phyloP scores from a whole-genome alignment of 805 yeast species.

The Nakazawaea ishiwadae region DNA sequence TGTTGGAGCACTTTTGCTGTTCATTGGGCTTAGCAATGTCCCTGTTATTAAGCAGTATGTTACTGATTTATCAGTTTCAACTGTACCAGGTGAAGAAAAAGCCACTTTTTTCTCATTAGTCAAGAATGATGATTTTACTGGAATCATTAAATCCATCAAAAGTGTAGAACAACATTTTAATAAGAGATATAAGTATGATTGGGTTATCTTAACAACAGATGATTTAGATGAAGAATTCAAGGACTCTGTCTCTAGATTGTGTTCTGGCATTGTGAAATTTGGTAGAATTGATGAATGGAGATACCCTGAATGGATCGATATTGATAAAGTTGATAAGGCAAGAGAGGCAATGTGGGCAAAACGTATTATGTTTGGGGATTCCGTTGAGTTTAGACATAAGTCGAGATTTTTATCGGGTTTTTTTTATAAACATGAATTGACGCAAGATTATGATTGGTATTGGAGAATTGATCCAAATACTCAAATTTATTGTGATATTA shows the following conservation, averaged over 20 bases:
- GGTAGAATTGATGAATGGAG: slow-evolving; percentile 88
- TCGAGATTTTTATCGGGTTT: slow-evolving; percentile 90
- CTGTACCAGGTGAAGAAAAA: slow-evolving; percentile 39
- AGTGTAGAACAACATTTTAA: slow-evolving; percentile 89
- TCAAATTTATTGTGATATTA: slow-evolving; percentile 75
- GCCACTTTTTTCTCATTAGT: slow-evolving; percentile 83
- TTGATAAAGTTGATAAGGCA: slow-evolving; percentile 53
- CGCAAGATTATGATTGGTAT: slow-evolving; percentile 78
- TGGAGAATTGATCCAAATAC: slow-evolving; percentile 95
- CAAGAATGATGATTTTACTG: slow-evolving; percentile 66
- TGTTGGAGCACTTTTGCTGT: too few species aligned
- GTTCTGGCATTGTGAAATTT: slow-evolving; percentile 73
- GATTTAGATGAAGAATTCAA: slow-evolving; percentile 82
- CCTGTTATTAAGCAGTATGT: too few species aligned
- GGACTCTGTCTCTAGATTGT: slow-evolving; percentile 63
- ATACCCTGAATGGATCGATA: slow-evolving; percentile 82
- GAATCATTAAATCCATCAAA: slow-evolving; percentile 59
- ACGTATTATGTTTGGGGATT: slow-evolving; percentile 59
- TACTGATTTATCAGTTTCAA: too few species aligned
- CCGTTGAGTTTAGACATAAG: slow-evolving; percentile 80
- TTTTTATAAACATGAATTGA: slow-evolving; percentile 71
- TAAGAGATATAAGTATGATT: slow-evolving; percentile 77
- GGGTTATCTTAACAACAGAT: slow-evolving; percentile 93
- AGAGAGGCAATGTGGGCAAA: slow-evolving; percentile 48
- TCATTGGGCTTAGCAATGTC: too few species aligned